A percentile compares a stretch with the other conserved stretches of the same genome.
Evolutionary conservation across 2,329 filamentous ascomycete species (phyloP).

Genomic region (Neoscytalidium dimidiatum): DNA sequence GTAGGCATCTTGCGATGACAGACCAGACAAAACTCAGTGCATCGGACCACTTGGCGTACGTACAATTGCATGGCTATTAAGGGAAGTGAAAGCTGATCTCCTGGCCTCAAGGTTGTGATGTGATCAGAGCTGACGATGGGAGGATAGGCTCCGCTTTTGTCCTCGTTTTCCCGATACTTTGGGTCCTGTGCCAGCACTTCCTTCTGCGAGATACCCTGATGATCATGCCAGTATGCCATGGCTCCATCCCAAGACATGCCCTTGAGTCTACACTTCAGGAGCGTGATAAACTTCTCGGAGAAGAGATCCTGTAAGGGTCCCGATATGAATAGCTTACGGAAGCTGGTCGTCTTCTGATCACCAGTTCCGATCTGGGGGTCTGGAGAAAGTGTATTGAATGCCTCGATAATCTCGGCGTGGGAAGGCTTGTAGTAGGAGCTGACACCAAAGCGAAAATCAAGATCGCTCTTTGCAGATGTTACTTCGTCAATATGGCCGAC

Average conservation of each 20-base stretch:
- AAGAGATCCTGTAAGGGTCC: constrained; percentile 69
- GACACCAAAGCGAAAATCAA: constrained; percentile 70
- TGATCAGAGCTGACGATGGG: constrained; percentile 54
- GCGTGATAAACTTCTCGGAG: constrained; percentile 62
- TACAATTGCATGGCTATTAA: constrained; percentile 71
- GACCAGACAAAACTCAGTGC: constrained; percentile 83
- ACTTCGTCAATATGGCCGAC: constrained; percentile 46
- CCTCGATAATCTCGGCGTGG: constrained; percentile 52
- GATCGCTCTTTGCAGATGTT: not conserved
- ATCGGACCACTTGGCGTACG: constrained; percentile 74
- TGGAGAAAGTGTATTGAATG: constrained; percentile 46
- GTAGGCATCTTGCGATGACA: constrained; percentile 71
- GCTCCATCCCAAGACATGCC: constrained; percentile 68
- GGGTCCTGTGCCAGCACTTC: constrained; percentile 24
- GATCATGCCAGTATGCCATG: constrained; percentile 48
- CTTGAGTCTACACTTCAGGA: constrained; percentile 62
- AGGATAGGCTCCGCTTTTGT: constrained; percentile 39
- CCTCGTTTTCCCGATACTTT: not conserved
- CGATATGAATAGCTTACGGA: constrained; percentile 69
- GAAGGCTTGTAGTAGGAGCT: constrained; percentile 74
- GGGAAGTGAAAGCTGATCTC: constrained; percentile 53
- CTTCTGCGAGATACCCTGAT: not conserved
- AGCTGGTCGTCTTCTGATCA: constrained; percentile 29
- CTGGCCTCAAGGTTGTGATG: constrained; percentile 34
- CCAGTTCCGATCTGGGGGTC: constrained; percentile 16